phyloP scores from a whole-genome alignment of 257 asterid species.

The Nemophila menziesii region DNA sequence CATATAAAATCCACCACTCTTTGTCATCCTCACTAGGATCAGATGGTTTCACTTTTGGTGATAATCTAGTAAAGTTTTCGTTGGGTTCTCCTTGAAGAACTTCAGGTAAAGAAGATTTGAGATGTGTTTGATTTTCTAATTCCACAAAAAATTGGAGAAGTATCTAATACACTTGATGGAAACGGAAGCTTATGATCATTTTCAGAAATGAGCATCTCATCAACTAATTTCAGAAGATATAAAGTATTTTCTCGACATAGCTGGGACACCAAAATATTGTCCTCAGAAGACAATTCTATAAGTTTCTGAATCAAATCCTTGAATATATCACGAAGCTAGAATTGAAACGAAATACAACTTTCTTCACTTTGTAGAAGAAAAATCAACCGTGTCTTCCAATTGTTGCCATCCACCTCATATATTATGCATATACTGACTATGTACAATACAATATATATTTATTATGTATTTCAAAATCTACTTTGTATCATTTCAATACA shows the following conservation, averaged over 20 bases:
- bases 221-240: conserved; percentile 76
- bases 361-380: conserved; percentile 61
- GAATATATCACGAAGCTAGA: conserved; percentile 67
- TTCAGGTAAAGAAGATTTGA: conserved; percentile 47
- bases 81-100: conserved; percentile 54
- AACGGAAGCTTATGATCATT: conserved; percentile 74
- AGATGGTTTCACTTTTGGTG: conserved; percentile 22
- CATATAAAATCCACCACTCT: conserved; percentile 83
- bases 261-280: conserved; percentile 51
- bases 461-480: conserved; percentile 16
- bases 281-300: conserved; percentile 47
- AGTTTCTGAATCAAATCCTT: conserved; percentile 68
- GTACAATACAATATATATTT: conserved; percentile 73
- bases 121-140: conserved; percentile 44
- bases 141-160: conserved; percentile 47
- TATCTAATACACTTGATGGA: conserved; percentile 62
- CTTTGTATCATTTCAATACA: conserved; percentile 44
- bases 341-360: conserved; percentile 45
- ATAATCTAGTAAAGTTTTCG: conserved; percentile 40
- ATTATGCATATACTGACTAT: conserved; percentile 56
- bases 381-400: conserved; percentile 83
- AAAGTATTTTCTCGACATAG: conserved; percentile 94
- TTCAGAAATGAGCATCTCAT: conserved; percentile 87
- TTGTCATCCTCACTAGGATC: conserved; percentile 36
- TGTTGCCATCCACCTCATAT: conserved; percentile 97